Base-by-base conservation (phyloP, 352 stramenopile species). In the Globisporangium paddicum region DNA sequence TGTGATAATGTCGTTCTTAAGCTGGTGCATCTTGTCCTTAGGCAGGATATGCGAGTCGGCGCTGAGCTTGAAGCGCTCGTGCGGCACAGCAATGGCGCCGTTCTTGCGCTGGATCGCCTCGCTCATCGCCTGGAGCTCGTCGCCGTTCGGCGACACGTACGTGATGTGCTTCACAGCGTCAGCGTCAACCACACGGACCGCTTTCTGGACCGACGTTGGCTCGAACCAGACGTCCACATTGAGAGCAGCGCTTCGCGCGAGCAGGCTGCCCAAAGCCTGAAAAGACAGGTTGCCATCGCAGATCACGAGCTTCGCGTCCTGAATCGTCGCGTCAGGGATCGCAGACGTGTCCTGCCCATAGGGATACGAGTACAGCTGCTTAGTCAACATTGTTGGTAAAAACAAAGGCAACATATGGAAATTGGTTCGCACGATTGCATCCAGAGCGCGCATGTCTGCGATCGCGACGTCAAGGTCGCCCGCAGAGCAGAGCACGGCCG, bases 391-490 rank as follows among this genome's bases (percentile, higher is more conserved):
- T 41, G 28, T 35, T 26, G 23, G 8, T 50, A 1, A 2, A 51
- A 16, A 21, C 8, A 41, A n/a, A 41, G n/a, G n/a, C n/a, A n/a
- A n/a, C n/a, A 41, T 6, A 2, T 5, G 37, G 4, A 55, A 38
- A 9, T 53, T 26, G 2, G 6, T 28, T n/a, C 78, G 47, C 67
- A 95, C 77, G 62, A 93, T 87, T 16, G 81, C 67, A 38, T 94
- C 80, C 18, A 96, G 71, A 11, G 86, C 79, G 28, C 71, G 71
- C 85, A 93, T 96, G 67, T 97, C 90, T 0, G 89, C 89, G 57
- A 97, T 75, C 14, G 85, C 89, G 42, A 83, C 73, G 40, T 94
- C 75, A 55, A 97, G 62, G 38, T 98, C 87, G 13, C 90, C 90
- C 23, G 69, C 63, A 3, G 70, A 75, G 45, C 84, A 77, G 9